Percentiles rank a stretch among this genome's conserved stretches.
phyloP scores from a whole-genome alignment of 2,329 filamentous ascomycete genomes.

The Trichoderma endophyticum region DNA sequence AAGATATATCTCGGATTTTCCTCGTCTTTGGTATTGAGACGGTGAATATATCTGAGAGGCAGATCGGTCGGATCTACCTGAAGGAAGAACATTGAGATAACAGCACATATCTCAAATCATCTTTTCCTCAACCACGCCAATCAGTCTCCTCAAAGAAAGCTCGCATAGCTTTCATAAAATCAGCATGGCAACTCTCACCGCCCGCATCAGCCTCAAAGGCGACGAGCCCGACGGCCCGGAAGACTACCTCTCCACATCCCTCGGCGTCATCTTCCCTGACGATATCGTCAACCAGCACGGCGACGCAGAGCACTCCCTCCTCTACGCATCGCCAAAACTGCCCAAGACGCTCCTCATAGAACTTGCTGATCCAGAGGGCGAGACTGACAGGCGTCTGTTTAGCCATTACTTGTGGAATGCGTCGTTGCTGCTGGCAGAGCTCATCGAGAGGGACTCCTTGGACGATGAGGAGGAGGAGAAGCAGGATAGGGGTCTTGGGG shows the following conservation, averaged over 20 bases:
- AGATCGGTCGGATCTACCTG: not conserved
- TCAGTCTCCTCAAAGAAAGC: not conserved
- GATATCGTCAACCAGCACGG: conserved; percentile 66
- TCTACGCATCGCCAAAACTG: conserved; percentile 56
- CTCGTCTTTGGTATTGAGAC: not conserved
- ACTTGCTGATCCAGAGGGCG: conserved; percentile 47
- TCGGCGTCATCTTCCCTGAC: conserved; percentile 65
- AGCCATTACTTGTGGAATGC: conserved; percentile 75
- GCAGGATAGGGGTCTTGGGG: conserved; percentile 10
- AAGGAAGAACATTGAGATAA: not conserved
- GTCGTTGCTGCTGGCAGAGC: conserved; percentile 52
- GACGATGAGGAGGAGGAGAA: not conserved
- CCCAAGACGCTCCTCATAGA: conserved; percentile 43
- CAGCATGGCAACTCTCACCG: conserved; percentile 38
- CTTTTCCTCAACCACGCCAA: not conserved
- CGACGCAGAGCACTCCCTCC: conserved; percentile 54
- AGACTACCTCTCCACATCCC: conserved; percentile 57
- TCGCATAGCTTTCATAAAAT: not conserved
- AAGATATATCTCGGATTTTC: not conserved
- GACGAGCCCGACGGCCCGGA: conserved; percentile 41
- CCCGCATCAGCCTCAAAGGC: conserved; percentile 30
- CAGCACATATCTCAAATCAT: not conserved
- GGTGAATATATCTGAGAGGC: not conserved
- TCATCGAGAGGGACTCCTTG: conserved; percentile 50
- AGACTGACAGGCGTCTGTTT: conserved; percentile 59